phyloP scores from a whole-genome alignment of 352 stramenopile genomes.

The Nannochloropsis limnetica region DNA sequence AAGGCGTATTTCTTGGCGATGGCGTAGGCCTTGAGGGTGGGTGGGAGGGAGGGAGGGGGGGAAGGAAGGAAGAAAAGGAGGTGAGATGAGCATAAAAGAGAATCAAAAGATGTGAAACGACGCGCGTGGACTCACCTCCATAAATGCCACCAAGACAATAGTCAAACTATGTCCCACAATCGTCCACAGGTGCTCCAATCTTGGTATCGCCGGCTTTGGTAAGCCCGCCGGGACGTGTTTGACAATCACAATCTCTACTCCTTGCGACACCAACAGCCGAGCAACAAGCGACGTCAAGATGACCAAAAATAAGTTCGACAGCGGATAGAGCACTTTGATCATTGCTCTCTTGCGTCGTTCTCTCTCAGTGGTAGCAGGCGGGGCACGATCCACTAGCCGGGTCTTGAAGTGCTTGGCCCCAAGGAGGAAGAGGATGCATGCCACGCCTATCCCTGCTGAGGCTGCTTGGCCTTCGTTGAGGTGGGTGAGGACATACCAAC shows the following conservation, averaged over 20 bases:
- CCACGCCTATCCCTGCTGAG: background rate
- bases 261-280: background rate
- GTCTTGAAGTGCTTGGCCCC: background rate
- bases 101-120: background rate
- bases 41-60: background rate
- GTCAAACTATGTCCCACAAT: background rate
- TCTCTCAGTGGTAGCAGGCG: background rate
- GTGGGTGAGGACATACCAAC: conserved; percentile 25
- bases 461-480: background rate
- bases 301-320: background rate
- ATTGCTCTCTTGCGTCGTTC: background rate
- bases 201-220: background rate
- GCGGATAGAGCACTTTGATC: background rate
- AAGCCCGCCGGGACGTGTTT: background rate
- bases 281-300: conserved; percentile 10
- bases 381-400: background rate
- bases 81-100: background rate
- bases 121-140: background rate
- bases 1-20: conserved; percentile 29
- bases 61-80: background rate
- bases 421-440: conserved; percentile 6
- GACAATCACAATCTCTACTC: background rate
- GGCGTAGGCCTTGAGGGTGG: background rate
- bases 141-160: conserved; percentile 31
- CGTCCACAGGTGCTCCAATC: background rate